Conservation (phyloP, 306 rosid genomes). For the Ormosia emarginata region DNA sequence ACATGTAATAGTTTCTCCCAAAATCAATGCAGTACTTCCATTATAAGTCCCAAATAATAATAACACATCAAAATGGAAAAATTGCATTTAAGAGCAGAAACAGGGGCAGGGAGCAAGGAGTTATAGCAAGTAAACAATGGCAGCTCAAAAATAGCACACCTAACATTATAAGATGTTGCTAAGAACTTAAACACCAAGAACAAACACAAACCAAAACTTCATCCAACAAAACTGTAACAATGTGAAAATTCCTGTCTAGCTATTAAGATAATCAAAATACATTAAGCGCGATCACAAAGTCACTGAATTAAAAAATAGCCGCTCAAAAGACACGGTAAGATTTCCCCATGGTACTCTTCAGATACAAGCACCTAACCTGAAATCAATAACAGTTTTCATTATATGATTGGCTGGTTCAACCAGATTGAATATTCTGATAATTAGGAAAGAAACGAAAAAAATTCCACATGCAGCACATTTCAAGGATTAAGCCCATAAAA, state of each 20-base stretch:
- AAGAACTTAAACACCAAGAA: neutral
- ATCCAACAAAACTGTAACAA: constrained; percentile 14
- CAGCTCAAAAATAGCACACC: too few species aligned
- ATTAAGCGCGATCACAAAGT: neutral
- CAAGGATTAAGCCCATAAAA: neutral
- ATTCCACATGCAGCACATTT: neutral
- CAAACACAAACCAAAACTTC: neutral
- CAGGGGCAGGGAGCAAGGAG: too few species aligned
- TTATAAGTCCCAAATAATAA: neutral
- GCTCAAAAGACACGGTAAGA: constrained; percentile 37
- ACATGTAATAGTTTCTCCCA: too few species aligned
- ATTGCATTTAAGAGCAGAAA: neutral
- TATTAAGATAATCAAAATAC: neutral
- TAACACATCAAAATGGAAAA: too few species aligned
- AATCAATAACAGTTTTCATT: neutral
- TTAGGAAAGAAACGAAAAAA: neutral
- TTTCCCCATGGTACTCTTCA: constrained; percentile 51
- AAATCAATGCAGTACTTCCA: neutral
- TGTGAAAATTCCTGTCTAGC: constrained; percentile 5
- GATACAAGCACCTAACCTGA: constrained; percentile 46
- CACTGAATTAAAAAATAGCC: neutral
- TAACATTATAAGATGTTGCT: neutral
- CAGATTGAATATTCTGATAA: neutral
- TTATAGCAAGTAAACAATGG: neutral
- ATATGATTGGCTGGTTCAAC: neutral